Base-by-base conservation (phyloP, 2,329 filamentous ascomycete genomes). In the Nothophoma quercina region DNA sequence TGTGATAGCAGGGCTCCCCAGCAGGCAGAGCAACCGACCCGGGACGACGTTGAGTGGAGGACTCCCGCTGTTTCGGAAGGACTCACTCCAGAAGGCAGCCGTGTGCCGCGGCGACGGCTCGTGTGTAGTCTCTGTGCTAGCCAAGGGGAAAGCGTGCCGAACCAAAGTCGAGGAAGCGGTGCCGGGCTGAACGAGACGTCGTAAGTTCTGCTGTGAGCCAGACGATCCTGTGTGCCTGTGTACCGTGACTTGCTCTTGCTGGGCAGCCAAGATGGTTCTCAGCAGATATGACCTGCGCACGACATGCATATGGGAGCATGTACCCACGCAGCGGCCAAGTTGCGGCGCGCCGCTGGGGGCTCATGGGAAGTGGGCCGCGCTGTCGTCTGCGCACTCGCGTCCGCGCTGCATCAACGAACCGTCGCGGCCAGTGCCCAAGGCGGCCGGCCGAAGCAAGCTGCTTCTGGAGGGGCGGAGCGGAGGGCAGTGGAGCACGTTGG, bases 21-120 rank as follows among this genome's bases (percentile, higher is more conserved):
- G 65, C 55, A 55, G 46, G 28, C 42, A 51, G 33, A 42, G 54
- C 56, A 60, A 49, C 56, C 58, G 60, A 67, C 53, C 42, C 62
- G 61, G 58, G 60, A 64, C 60, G 65, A 67, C 67, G 67, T 72
- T 71, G 64, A 56, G 55, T 67, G 60, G 63, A 60, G 56, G 56
- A 58, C 60, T 65, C 51, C 53, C 54, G 58, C 52, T 62, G 63
- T 66, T 64, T 62, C 59, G 59, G 58, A 65, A 52, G 61, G 61
- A 55, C 32, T 46, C 26, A 54, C 19, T 61, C 42, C 25, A 42
- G 30, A 53, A 45, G 21, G 50, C 55, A 59, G 55, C 62, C 64
- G 63, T 54, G 57, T 59, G 60, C 66, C 63, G 64, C 67, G 63
- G 61, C 55, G 62, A 64, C 59, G 60, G 62, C 53, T 56, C 54